Evolutionary conservation across 1,284 basidiomycete genomes (phyloP).

Genomic region (Puccinia horiana): DNA sequence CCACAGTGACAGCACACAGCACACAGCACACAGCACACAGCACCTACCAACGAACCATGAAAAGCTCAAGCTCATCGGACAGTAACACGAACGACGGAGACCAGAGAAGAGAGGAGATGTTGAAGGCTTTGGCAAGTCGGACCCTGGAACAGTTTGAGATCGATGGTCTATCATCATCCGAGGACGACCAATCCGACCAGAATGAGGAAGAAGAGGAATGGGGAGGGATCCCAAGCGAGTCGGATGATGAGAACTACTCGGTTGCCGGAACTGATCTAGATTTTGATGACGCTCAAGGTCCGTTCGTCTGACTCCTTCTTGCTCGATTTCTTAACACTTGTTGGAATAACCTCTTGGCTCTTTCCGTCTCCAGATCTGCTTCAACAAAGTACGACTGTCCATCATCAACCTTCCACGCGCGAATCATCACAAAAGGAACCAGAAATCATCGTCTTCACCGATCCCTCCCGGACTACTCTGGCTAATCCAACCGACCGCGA

Average conservation of each 20-base stretch:
- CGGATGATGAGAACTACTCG: constrained; percentile 14
- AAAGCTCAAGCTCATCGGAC: not conserved
- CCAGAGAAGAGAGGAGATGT: not conserved
- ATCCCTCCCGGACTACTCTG: constrained; percentile 24
- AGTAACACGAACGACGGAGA: not conserved
- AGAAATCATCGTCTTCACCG: constrained; percentile 22
- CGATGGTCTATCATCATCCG: constrained; percentile 11
- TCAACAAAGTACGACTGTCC: not conserved
- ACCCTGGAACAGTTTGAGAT: constrained; percentile 10
- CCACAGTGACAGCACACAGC: no score
- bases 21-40: no score
- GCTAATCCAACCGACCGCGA: not conserved
- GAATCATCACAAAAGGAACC: not conserved
- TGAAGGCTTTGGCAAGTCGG: not conserved
- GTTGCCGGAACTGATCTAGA: constrained; percentile 3
- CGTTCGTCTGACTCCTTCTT: not conserved
- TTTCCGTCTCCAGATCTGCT: not conserved
- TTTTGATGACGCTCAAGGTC: constrained; percentile 35
- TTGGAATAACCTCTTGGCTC: not conserved
- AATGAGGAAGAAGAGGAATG: constrained; percentile 7
- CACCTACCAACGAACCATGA: not conserved
- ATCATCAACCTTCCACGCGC: not conserved
- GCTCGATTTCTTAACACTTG: not conserved
- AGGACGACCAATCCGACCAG: not conserved
- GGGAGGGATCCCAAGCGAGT: not conserved